phyloP scores from a whole-genome alignment of 495 filamentous ascomycete genomes.

The Hypomontagnella submonticulosa region DNA sequence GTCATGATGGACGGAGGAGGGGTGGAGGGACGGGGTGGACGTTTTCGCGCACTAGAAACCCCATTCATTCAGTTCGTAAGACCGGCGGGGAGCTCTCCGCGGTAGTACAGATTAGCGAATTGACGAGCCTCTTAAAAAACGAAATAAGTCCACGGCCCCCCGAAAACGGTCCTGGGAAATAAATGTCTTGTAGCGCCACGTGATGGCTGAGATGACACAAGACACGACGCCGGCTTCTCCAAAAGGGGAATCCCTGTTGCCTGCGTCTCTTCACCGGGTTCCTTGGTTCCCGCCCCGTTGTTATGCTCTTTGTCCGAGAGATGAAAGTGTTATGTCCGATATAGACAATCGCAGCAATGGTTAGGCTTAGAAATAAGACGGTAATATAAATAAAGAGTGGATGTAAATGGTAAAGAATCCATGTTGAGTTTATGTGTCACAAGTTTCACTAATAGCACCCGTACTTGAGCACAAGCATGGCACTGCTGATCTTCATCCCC shows the following conservation, averaged over 20 bases:
- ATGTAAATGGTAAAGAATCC: constrained; percentile 3
- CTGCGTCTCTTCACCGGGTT: background rate
- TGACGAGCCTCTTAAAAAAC: constrained; percentile 7
- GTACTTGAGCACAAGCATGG: too few relatives aligned
- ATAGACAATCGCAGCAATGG: too few relatives aligned
- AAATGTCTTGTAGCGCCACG: constrained; percentile 40
- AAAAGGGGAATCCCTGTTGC: constrained; percentile 8
- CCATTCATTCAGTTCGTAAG: constrained; percentile 23
- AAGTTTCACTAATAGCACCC: constrained; percentile 5
- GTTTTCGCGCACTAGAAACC: constrained; percentile 11
- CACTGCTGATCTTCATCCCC: constrained; percentile 34
- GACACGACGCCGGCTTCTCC: constrained; percentile 24
- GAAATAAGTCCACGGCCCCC: constrained; percentile 7
- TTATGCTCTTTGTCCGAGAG: background rate
- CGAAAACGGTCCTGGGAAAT: constrained; percentile 21
- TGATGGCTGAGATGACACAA: constrained; percentile 32
- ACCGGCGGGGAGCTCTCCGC: background rate
- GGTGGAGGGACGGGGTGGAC: constrained; percentile 9
- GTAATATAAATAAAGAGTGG: background rate
- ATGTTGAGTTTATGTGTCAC: constrained; percentile 13
- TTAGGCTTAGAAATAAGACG: background rate
- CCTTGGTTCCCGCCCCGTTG: constrained; percentile 1
- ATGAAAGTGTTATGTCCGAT: background rate
- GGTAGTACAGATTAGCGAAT: constrained; percentile 3
- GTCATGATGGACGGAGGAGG: constrained; percentile 35